Evolutionary conservation across 2,329 filamentous ascomycete genomes (phyloP).

Genomic region (Aureobasidium lini): DNA sequence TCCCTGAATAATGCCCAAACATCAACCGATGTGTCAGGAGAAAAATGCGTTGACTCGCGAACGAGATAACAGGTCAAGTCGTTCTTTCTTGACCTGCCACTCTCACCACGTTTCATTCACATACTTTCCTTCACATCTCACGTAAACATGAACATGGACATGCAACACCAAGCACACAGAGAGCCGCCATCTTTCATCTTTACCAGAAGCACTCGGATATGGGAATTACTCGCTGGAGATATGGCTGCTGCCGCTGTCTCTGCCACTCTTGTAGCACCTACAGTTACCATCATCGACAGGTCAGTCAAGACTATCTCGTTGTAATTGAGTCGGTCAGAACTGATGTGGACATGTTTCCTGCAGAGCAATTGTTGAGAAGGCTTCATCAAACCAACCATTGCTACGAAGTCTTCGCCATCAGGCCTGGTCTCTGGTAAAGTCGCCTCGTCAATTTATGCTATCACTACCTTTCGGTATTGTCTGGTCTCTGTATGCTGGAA

Average conservation of each 20-base stretch:
- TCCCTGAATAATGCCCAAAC: neutral
- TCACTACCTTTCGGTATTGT: conserved; percentile 25
- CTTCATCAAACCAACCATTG: conserved; percentile 18
- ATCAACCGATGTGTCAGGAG: conserved; percentile 1
- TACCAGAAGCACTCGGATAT: conserved; percentile 8
- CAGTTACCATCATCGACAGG: conserved; percentile 26
- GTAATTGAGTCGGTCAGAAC: neutral
- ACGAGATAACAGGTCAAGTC: neutral
- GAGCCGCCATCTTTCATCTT: conserved; percentile 7
- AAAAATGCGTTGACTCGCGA: conserved; percentile 9
- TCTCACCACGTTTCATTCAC: neutral
- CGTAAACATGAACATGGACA: neutral
- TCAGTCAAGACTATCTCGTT: conserved; percentile 12
- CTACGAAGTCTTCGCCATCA: conserved; percentile 19
- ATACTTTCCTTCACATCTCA: neutral
- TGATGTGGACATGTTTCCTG: neutral
- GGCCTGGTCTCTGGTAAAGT: conserved; percentile 20
- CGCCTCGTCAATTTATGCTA: conserved; percentile 22
- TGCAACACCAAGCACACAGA: conserved; percentile 1
- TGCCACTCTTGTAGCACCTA: conserved; percentile 22
- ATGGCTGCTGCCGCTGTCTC: conserved; percentile 23
- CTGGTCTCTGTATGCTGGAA: conserved; percentile 25
- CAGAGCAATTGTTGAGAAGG: conserved; percentile 24
- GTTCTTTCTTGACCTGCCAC: neutral
- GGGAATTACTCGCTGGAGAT: conserved; percentile 21